Percentiles rank a stretch among this genome's conserved stretches.
phyloP scores from a whole-genome alignment of 805 yeast species.

The Cephaloascus fragrans region DNA sequence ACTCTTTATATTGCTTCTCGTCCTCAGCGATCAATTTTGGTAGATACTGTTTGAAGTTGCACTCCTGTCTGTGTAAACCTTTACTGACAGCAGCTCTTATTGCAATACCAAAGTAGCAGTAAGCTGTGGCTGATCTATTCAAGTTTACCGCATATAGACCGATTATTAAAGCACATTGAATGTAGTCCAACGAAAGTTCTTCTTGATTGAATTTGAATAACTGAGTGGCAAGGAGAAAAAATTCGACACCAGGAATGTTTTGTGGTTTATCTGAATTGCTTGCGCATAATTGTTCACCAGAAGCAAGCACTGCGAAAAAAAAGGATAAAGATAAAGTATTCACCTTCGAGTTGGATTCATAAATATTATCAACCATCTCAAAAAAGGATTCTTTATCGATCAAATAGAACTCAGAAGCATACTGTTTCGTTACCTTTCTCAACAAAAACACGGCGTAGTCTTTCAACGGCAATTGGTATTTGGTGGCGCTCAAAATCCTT shows the following conservation, averaged over 20 bases:
- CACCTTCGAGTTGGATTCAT: slow-evolving; percentile 2
- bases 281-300: slow-evolving; percentile 23
- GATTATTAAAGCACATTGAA: slow-evolving; percentile 22
- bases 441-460: slow-evolving; percentile 13
- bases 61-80: slow-evolving; percentile 23
- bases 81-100: slow-evolving; percentile 25
- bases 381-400: slow-evolving; percentile 6
- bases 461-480: slow-evolving; percentile 14
- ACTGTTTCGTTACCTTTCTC: slow-evolving; percentile 15
- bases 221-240: slow-evolving; percentile 19
- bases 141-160: slow-evolving; percentile 27
- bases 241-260: slow-evolving; percentile 23
- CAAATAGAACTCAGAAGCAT: slow-evolving; percentile 24
- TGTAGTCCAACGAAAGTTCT: slow-evolving; percentile 17
- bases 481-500: not conserved
- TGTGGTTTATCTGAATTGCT: slow-evolving; percentile 2
- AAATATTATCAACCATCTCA: slow-evolving; percentile 8
- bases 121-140: slow-evolving; percentile 24
- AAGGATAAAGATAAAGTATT: slow-evolving; percentile 15
- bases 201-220: slow-evolving; percentile 22
- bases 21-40: not conserved
- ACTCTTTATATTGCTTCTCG: not conserved
- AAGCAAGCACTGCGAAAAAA: slow-evolving; percentile 23
- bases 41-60: not conserved
- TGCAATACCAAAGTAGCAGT: slow-evolving; percentile 29